These are phyloP conservation scores for Vitis cinerea DNA, from an alignment of 164 flowering plant species.

Conservation along the genomic window DNA sequence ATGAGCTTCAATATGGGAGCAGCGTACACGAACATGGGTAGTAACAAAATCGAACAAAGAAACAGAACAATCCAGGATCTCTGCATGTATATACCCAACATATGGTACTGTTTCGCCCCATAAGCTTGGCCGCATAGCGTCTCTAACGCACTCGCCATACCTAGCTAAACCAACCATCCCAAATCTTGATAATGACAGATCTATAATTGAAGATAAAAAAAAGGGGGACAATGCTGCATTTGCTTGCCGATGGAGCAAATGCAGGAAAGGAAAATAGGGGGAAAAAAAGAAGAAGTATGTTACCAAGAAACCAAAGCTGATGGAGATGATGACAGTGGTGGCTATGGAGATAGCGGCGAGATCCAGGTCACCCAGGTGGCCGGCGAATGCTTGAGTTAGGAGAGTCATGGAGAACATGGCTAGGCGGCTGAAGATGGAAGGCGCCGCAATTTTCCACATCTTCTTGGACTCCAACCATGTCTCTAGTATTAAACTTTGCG, in stretches of 20 bases:
- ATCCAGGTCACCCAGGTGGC: conserved; percentile 35
- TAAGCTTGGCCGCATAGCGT: conserved; percentile 60
- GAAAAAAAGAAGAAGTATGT: neutral
- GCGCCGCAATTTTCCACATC: conserved; percentile 34
- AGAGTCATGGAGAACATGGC: conserved; percentile 37
- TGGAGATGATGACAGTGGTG: conserved; percentile 27
- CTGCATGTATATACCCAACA: conserved; percentile 57
- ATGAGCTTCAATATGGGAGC: conserved; percentile 39
- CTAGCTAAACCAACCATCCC: conserved; percentile 30
- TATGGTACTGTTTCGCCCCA: conserved; percentile 45
- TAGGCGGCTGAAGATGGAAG: conserved; percentile 30
- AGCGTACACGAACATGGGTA: conserved; percentile 45
- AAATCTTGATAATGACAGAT: neutral
- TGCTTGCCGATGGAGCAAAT: too few species aligned
- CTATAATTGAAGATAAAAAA: too few species aligned
- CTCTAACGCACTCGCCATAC: conserved; percentile 62
- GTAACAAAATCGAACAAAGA: conserved; percentile 24
- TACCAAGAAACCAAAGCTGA: conserved; percentile 38
- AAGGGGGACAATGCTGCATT: too few species aligned
- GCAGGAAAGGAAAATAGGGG: neutral
- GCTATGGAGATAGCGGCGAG: conserved; percentile 37
- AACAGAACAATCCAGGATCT: conserved; percentile 49
- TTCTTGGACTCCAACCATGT: conserved; percentile 27
- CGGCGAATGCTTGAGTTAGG: conserved; percentile 38
- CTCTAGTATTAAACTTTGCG: neutral